Conservation (phyloP, 1,284 basidiomycete genomes). For the Jaminaea rosea region DNA sequence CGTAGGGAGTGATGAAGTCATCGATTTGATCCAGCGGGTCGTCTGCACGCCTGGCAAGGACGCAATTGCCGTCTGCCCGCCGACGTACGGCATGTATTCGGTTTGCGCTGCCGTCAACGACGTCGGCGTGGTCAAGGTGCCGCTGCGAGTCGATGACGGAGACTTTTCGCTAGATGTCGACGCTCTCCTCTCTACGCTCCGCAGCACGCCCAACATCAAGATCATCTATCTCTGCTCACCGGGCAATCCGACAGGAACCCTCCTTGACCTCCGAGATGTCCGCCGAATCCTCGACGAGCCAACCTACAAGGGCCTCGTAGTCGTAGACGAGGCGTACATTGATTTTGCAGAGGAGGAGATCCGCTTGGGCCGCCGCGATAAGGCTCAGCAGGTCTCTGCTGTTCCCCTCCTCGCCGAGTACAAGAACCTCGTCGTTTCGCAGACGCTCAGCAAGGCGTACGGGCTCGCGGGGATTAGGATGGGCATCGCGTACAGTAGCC, state of each 20-base stretch:
- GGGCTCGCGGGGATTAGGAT: conserved; percentile 88
- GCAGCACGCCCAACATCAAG: conserved; percentile 57
- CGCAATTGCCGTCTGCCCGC: conserved; percentile 61
- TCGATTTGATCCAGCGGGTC: conserved; percentile 86
- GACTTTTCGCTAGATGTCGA: conserved; percentile 61
- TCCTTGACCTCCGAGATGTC: conserved; percentile 66
- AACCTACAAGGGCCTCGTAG: conserved; percentile 76
- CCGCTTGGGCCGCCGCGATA: conserved; percentile 21
- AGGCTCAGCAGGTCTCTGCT: conserved; percentile 55
- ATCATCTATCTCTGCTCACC: conserved; percentile 92
- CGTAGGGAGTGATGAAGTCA: conserved; percentile 93
- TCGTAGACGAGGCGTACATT: conserved; percentile 96
- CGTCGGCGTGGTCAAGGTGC: conserved; percentile 70
- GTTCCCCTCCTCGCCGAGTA: conserved; percentile 64
- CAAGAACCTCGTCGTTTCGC: conserved; percentile 82
- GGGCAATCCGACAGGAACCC: conserved; percentile 90
- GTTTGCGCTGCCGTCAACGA: conserved; percentile 96
- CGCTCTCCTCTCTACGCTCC: conserved; percentile 20
- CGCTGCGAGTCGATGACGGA: conserved; percentile 65
- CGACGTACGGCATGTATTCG: conserved; percentile 95
- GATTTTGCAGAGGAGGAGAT: conserved; percentile 60
- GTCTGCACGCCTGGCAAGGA: conserved; percentile 73
- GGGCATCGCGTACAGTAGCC: conserved; percentile 81
- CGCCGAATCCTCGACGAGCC: conserved; percentile 68
- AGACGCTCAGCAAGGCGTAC: conserved; percentile 92